Percentiles rank a stretch among this genome's conserved stretches.
Conservation (phyloP, 1,284 basidiomycete species). For the Irpex sp. region DNA sequence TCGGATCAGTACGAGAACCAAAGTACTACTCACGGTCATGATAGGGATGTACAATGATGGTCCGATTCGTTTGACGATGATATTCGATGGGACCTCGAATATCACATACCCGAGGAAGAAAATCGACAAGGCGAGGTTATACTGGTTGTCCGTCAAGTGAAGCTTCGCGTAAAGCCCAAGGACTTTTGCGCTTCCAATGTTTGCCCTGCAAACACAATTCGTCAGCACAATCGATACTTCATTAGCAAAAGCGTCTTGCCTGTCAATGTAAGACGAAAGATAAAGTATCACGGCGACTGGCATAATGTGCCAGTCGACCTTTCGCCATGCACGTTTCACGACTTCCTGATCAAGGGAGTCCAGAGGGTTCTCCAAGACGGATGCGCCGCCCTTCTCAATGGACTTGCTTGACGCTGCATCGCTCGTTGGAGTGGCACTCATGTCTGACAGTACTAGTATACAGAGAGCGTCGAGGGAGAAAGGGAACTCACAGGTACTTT, state of each 20-base stretch:
- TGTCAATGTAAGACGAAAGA: slow-evolving; percentile 28
- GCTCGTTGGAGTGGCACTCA: neutral
- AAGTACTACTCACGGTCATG: slow-evolving; percentile 23
- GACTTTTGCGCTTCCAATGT: slow-evolving; percentile 42
- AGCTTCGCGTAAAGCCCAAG: slow-evolving; percentile 23
- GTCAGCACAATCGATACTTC: neutral
- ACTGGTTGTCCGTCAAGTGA: slow-evolving; percentile 35
- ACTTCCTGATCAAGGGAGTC: slow-evolving; percentile 8
- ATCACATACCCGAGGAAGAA: slow-evolving; percentile 68
- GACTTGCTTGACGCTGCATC: neutral
- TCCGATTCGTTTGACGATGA: slow-evolving; percentile 23
- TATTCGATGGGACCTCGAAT: slow-evolving; percentile 59
- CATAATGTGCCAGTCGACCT: slow-evolving; percentile 27
- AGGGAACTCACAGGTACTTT: neutral
- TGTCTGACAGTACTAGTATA: neutral
- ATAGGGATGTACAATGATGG: slow-evolving; percentile 48
- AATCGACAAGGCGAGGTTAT: slow-evolving; percentile 58
- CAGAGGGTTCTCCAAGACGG: neutral
- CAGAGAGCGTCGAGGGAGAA: neutral
- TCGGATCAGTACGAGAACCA: slow-evolving; percentile 19
- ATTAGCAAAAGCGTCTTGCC: slow-evolving; percentile 16
- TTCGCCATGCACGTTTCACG: slow-evolving; percentile 25
- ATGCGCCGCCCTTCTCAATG: neutral
- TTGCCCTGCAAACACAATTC: slow-evolving; percentile 21
- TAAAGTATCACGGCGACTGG: slow-evolving; percentile 26